Conservation (phyloP, 2,329 filamentous ascomycete genomes). For the Aspergillus quadrilineatus region DNA sequence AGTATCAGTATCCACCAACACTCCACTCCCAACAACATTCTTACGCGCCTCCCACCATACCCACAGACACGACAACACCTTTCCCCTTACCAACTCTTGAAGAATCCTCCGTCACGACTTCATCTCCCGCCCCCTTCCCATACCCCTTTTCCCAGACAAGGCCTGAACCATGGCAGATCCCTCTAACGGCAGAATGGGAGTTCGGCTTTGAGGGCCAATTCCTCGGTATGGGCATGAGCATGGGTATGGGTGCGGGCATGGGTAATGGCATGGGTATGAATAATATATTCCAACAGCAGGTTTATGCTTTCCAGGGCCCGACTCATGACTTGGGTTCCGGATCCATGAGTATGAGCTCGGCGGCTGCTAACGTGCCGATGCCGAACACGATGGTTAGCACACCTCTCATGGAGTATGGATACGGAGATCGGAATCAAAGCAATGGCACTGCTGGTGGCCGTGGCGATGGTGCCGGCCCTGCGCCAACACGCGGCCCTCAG, state of each 20-base stretch:
- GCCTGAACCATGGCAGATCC: slow-evolving; percentile 80
- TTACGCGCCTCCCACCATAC: neutral
- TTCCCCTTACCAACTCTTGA: slow-evolving; percentile 25
- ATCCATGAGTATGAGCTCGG: neutral
- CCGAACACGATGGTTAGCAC: neutral
- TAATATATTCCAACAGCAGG: neutral
- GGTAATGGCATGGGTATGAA: neutral
- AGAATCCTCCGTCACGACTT: slow-evolving; percentile 8
- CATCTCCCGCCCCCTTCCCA: neutral
- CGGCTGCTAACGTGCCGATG: neutral
- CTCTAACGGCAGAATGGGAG: slow-evolving; percentile 87
- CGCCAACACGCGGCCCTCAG: neutral
- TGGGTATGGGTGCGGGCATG: neutral
- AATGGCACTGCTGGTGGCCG: neutral
- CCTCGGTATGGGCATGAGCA: neutral
- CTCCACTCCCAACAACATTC: slow-evolving; percentile 6
- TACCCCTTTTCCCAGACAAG: slow-evolving; percentile 10
- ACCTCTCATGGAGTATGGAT: neutral
- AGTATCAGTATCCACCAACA: neutral
- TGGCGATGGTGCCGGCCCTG: too few relatives aligned
- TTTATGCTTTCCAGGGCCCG: slow-evolving; percentile 4
- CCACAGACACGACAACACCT: slow-evolving; percentile 1
- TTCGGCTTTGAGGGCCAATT: slow-evolving; percentile 28
- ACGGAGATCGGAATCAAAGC: neutral
- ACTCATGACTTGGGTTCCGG: neutral